A percentile compares a stretch with the other conserved stretches of the same genome.
These are phyloP conservation scores for Trametopsis cervina DNA, from an alignment of 768 basidiomycete species.

Conservation along the genomic window DNA sequence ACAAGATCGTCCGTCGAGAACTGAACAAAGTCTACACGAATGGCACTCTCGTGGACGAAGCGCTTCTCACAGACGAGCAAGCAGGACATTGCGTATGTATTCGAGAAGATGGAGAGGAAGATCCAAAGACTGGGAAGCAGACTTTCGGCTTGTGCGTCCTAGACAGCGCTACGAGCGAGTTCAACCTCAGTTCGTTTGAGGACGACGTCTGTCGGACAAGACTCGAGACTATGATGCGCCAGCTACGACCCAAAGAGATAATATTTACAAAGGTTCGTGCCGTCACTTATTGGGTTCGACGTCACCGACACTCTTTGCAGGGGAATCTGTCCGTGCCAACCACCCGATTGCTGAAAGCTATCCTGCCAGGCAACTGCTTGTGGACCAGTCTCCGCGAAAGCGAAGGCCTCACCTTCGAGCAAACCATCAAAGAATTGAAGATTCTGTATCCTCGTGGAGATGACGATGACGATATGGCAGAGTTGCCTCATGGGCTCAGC, in stretches of 20 bases:
- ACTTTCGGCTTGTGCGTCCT: constrained; percentile 86
- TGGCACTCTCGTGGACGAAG: constrained; percentile 89
- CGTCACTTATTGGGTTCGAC: not conserved
- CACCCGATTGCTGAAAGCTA: constrained; percentile 70
- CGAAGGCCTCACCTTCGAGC: constrained; percentile 76
- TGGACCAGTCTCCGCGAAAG: constrained; percentile 83
- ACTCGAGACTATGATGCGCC: constrained; percentile 89
- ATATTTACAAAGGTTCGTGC: constrained; percentile 72
- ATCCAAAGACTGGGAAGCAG: constrained; percentile 39
- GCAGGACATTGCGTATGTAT: constrained; percentile 93
- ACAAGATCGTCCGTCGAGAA: constrained; percentile 79
- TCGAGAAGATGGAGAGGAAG: constrained; percentile 44
- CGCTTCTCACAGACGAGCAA: constrained; percentile 86
- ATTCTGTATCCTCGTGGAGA: constrained; percentile 48
- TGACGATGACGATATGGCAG: constrained; percentile 39
- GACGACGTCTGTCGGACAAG: constrained; percentile 92
- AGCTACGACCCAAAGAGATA: constrained; percentile 87
- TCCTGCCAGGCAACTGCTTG: constrained; percentile 73
- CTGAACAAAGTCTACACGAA: constrained; percentile 95
- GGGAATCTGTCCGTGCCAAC: constrained; percentile 84
- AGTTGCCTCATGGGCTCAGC: constrained; percentile 33
- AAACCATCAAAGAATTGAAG: constrained; percentile 63
- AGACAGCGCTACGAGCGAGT: constrained; percentile 94
- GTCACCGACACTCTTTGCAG: constrained; percentile 39
- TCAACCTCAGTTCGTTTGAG: constrained; percentile 82